A percentile compares a stretch with the other conserved stretches of the same genome.
Evolutionary conservation across 2,329 filamentous ascomycete genomes (phyloP).

Genomic region (Sporothrix pseudoabietina): DNA sequence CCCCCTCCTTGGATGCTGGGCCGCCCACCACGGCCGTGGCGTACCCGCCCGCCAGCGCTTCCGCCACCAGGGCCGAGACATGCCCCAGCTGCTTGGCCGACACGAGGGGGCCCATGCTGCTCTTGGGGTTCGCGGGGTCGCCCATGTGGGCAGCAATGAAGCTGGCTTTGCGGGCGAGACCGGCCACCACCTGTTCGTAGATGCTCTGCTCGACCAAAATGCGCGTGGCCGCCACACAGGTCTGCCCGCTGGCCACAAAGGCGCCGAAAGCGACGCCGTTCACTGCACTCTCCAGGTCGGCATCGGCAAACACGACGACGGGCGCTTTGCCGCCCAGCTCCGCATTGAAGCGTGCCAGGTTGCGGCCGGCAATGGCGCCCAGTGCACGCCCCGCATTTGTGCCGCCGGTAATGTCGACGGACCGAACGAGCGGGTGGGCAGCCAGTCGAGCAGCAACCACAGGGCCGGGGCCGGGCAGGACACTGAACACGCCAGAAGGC

Average conservation of each 20-base stretch:
- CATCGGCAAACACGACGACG: conserved; percentile 66
- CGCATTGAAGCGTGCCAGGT: conserved; percentile 69
- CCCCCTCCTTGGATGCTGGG: not conserved
- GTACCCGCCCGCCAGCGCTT: conserved; percentile 59
- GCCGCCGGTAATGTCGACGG: conserved; percentile 76
- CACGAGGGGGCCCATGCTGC: conserved; percentile 66
- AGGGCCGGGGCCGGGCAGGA: conserved; percentile 58
- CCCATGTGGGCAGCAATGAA: conserved; percentile 59
- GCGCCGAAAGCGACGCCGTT: conserved; percentile 67
- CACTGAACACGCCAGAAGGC: conserved; percentile 68
- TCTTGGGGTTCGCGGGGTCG: conserved; percentile 56
- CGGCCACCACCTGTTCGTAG: conserved; percentile 64
- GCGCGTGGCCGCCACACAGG: conserved; percentile 69
- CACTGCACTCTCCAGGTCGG: conserved; percentile 66
- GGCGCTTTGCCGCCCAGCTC: conserved; percentile 74
- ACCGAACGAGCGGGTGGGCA: conserved; percentile 57
- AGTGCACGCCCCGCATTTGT: conserved; percentile 70
- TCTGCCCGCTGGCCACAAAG: conserved; percentile 59
- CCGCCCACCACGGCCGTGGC: conserved; percentile 48
- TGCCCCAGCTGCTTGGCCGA: conserved; percentile 64
- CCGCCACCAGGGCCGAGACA: conserved; percentile 65
- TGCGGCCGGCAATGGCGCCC: conserved; percentile 65
- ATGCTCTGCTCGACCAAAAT: conserved; percentile 72
- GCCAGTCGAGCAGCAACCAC: conserved; percentile 58
- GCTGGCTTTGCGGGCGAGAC: conserved; percentile 65